Evolutionary conservation across 2,329 filamentous ascomycete genomes (phyloP).

Genomic region (Alternaria conjuncta): DNA sequence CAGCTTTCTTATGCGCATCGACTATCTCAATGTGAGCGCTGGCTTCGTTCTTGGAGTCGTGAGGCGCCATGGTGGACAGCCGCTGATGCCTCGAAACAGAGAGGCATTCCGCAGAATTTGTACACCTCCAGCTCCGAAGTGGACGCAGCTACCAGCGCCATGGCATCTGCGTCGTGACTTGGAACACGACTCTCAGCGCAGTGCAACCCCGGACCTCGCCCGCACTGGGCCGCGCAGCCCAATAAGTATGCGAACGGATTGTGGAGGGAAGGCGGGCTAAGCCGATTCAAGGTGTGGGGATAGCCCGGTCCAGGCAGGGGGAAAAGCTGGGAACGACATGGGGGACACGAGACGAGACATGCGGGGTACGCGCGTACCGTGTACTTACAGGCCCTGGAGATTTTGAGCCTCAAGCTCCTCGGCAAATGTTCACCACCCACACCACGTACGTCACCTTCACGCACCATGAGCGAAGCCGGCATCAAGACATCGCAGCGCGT

Average conservation of each 20-base stretch:
- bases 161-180: not conserved
- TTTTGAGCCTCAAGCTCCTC: slow-evolving; percentile 12
- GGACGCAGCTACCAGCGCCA: not conserved
- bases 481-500: slow-evolving; percentile 19
- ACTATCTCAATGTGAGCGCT: slow-evolving; percentile 15
- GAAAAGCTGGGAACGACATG: not conserved
- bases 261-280: slow-evolving; percentile 16
- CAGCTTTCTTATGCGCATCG: slow-evolving; percentile 14
- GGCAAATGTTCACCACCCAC: not conserved
- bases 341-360: not conserved
- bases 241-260: slow-evolving; percentile 14
- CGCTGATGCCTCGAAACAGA: not conserved
- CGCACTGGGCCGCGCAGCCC: slow-evolving; percentile 14
- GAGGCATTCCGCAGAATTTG: not conserved
- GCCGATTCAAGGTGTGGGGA: not conserved
- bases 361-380: not conserved
- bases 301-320: not conserved
- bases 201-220: slow-evolving; percentile 10
- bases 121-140: not conserved
- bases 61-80: slow-evolving; percentile 1
- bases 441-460: not conserved
- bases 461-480: slow-evolving; percentile 7
- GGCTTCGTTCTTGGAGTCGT: slow-evolving; percentile 6
- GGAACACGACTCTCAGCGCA: not conserved
- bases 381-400: not conserved